A percentile compares a stretch with the other conserved stretches of the same genome.
These are phyloP conservation scores for Cryptococcus sp. DNA, from an alignment of 1,284 basidiomycete genomes.

Conservation along the genomic window DNA sequence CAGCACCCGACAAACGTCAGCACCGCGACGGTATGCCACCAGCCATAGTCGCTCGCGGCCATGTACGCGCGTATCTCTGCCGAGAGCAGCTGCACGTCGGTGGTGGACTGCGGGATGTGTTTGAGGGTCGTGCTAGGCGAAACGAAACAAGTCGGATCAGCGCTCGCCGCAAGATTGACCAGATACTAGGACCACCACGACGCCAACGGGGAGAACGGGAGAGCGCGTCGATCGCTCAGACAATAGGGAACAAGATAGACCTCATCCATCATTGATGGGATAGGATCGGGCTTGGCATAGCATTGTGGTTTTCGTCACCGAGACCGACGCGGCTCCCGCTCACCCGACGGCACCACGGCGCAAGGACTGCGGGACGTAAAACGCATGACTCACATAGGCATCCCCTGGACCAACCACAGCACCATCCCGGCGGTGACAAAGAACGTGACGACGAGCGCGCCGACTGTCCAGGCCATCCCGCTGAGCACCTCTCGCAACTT, in stretches of 20 bases:
- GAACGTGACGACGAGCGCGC: constrained; percentile 40
- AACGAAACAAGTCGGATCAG: no score
- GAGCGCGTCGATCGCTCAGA: no score
- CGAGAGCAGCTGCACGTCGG: constrained; percentile 49
- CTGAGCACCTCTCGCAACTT: constrained; percentile 44
- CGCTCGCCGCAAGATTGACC: no score
- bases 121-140: constrained; percentile 46
- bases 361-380: not conserved
- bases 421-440: constrained; percentile 42
- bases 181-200: no score
- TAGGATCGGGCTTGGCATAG: no score
- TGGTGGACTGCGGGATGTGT: constrained; percentile 48
- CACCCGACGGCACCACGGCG: no score
- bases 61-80: constrained; percentile 50
- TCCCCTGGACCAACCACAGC: constrained; percentile 37
- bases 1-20: constrained; percentile 79
- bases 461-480: constrained; percentile 49
- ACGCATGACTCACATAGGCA: constrained; percentile 47
- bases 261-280: no score
- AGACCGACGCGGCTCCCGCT: not conserved
- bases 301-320: not conserved
- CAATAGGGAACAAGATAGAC: no score
- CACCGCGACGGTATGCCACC: constrained; percentile 60
- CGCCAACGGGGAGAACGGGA: not conserved
- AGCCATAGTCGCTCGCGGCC: constrained; percentile 39